Evolutionary conservation across 768 basidiomycete species (phyloP).

Genomic region (Paxillus rubicundulus): DNA sequence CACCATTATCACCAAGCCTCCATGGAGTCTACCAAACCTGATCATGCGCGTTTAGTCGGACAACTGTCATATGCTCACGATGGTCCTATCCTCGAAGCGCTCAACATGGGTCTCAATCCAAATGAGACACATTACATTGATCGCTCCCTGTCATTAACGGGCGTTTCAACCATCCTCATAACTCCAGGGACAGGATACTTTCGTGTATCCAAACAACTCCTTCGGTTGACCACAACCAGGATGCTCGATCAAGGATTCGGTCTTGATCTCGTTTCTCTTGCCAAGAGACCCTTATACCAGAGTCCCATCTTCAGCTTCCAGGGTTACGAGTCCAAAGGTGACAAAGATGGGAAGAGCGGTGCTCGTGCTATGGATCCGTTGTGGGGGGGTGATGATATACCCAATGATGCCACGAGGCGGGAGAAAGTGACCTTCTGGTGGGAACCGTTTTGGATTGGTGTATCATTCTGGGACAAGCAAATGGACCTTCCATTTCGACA

Average conservation of each 20-base stretch:
- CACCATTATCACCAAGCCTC: constrained; percentile 82
- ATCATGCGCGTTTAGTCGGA: constrained; percentile 70
- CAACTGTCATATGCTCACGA: constrained; percentile 85
- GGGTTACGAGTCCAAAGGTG: constrained; percentile 57
- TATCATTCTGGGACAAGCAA: constrained; percentile 85
- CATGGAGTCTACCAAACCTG: constrained; percentile 42
- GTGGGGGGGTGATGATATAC: constrained; percentile 67
- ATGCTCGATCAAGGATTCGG: constrained; percentile 93
- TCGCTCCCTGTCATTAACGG: constrained; percentile 87
- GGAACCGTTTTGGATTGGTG: constrained; percentile 85
- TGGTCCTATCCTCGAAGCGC: constrained; percentile 90
- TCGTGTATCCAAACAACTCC: constrained; percentile 83
- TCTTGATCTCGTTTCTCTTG: constrained; percentile 82
- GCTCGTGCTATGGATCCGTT: constrained; percentile 61
- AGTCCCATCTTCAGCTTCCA: constrained; percentile 92
- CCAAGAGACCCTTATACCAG: constrained; percentile 89
- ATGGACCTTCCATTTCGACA: constrained; percentile 79
- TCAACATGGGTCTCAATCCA: constrained; percentile 90
- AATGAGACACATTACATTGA: constrained; percentile 95
- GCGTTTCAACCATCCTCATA: constrained; percentile 76
- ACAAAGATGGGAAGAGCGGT: constrained; percentile 46
- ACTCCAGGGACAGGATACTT: constrained; percentile 95
- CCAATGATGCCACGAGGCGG: constrained; percentile 29
- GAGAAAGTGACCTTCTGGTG: constrained; percentile 74
- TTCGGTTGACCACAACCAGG: constrained; percentile 89